Conservation (phyloP, 495 filamentous ascomycete species). For the Penicilliopsis zonata region DNA sequence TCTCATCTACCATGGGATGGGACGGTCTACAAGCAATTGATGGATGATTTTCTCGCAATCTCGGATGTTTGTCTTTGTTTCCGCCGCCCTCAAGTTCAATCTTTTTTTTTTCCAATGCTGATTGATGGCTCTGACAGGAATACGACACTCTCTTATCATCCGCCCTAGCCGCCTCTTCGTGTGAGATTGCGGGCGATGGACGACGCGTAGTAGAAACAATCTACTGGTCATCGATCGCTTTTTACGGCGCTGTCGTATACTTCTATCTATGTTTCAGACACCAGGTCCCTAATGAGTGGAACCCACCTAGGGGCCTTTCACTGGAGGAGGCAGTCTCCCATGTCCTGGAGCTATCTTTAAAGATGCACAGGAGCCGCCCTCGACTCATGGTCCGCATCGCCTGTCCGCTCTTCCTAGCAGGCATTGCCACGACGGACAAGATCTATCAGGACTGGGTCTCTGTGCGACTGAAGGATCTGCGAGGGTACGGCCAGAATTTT, state of each 20-base stretch:
- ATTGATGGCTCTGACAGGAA: constrained; percentile 9
- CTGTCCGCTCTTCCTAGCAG: too few species aligned
- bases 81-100: background rate
- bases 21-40: constrained; percentile 7
- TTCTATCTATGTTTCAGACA: constrained; percentile 15
- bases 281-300: background rate
- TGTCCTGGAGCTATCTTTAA: too few species aligned
- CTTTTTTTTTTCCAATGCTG: background rate
- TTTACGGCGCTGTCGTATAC: constrained; percentile 17
- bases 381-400: too few species aligned
- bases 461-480: too few species aligned
- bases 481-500: too few species aligned
- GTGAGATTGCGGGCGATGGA: constrained; percentile 9
- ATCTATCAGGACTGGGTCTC: too few species aligned
- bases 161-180: constrained; percentile 9
- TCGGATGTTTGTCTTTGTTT: constrained; percentile 9
- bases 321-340: too few species aligned
- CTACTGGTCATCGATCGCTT: constrained; percentile 21
- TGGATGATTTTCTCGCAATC: constrained; percentile 11
- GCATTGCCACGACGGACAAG: too few species aligned
- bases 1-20: background rate
- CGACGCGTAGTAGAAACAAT: constrained; percentile 20
- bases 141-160: constrained; percentile 14
- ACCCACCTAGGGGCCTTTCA: too few species aligned
- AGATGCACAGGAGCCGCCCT: too few species aligned